These are phyloP conservation scores for Colletotrichum aenigma DNA, from an alignment of 2,329 filamentous ascomycete species.

Conservation along the genomic window DNA sequence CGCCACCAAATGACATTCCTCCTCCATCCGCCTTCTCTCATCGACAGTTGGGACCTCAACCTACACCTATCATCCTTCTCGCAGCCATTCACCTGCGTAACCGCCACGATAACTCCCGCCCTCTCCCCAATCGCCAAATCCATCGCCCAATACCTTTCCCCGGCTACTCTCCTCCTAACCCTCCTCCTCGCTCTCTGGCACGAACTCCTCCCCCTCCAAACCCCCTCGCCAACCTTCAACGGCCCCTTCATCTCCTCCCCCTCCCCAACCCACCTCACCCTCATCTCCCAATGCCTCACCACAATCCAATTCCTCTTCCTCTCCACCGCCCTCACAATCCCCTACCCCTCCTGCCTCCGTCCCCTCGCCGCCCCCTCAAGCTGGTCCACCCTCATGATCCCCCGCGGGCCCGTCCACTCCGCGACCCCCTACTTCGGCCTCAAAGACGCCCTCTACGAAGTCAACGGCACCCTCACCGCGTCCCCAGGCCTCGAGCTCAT, in stretches of 20 bases:
- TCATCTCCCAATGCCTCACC: conserved; percentile 47
- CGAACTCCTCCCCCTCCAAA: not conserved
- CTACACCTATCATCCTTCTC: not conserved
- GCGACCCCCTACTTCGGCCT: conserved; percentile 28
- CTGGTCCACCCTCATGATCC: conserved; percentile 73
- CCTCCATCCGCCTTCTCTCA: not conserved
- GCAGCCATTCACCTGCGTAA: not conserved
- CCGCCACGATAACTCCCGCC: not conserved
- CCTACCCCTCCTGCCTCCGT: conserved; percentile 76
- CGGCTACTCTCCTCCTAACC: not conserved
- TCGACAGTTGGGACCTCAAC: not conserved
- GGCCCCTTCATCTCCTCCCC: not conserved
- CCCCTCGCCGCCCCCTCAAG: conserved; percentile 68
- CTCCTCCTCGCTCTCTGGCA: not conserved
- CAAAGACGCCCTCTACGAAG: conserved; percentile 64
- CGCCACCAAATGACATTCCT: not conserved
- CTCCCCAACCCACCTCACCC: not conserved
- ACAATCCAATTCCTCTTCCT: conserved; percentile 79
- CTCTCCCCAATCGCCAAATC: not conserved
- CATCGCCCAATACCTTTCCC: not conserved
- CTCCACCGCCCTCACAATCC: conserved; percentile 69
- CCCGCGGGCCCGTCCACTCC: conserved; percentile 26
- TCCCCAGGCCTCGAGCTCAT: conserved; percentile 65
- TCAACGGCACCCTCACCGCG: conserved; percentile 65
- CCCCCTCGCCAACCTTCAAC: not conserved